Evolutionary conservation across 495 filamentous ascomycete species (phyloP).

Genomic region (Lepidopterella palustris): DNA sequence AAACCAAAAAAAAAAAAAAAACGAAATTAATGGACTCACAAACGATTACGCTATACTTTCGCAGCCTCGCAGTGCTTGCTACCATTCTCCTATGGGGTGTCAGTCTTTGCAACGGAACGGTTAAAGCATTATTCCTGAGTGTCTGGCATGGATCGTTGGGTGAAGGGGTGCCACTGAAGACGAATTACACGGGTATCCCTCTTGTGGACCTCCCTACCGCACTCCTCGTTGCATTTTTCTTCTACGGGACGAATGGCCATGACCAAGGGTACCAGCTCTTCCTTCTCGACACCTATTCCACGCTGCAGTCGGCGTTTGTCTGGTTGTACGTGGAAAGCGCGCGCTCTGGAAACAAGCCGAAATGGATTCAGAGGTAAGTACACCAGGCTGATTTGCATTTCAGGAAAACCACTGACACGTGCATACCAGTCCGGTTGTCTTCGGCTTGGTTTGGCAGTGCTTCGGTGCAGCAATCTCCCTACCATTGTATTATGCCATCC

Average conservation of each 20-base stretch:
- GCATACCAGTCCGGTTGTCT: conserved; percentile 22
- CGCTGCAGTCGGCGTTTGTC: conserved; percentile 24
- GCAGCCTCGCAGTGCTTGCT: neutral
- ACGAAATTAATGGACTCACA: too few species aligned
- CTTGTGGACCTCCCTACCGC: neutral
- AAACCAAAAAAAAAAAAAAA: too few species aligned
- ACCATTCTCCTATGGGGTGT: neutral
- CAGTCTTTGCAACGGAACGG: neutral
- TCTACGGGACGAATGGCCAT: neutral
- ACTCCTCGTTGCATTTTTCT: neutral
- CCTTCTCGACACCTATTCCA: conserved; percentile 26
- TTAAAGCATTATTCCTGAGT: neutral
- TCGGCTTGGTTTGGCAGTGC: conserved; percentile 18
- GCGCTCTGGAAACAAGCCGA: conserved; percentile 20
- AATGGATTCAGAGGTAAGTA: neutral
- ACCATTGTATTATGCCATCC: conserved; percentile 24
- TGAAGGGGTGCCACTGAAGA: conserved; percentile 16
- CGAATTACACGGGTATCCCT: conserved; percentile 24
- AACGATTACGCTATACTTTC: too few species aligned
- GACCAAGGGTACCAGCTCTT: conserved; percentile 25
- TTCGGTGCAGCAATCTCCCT: conserved; percentile 28
- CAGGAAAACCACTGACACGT: neutral
- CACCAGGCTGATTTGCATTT: neutral
- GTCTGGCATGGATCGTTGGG: neutral
- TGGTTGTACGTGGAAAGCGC: conserved; percentile 28